Conservation (phyloP, 371 early-diverging fungal species). For the Apophysomyces trapeziformis region DNA sequence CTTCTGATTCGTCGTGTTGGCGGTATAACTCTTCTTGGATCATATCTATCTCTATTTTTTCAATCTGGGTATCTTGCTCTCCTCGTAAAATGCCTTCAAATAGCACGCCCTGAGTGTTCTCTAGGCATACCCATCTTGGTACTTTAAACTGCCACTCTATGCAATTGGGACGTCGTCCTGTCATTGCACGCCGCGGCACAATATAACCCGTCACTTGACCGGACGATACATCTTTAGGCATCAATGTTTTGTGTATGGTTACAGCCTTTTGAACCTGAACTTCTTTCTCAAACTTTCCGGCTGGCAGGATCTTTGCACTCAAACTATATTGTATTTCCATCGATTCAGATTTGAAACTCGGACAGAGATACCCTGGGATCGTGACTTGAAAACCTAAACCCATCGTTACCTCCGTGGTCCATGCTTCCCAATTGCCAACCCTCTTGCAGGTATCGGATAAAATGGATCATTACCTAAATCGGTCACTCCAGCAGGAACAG, state of each 20-base stretch:
- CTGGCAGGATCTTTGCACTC: conserved; percentile 25
- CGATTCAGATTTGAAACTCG: conserved; percentile 31
- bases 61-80: conserved; percentile 11
- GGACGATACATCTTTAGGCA: conserved; percentile 34
- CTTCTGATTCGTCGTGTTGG: background rate
- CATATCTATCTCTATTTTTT: conserved; percentile 32
- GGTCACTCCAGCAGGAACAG: conserved; percentile 37
- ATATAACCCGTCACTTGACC: conserved; percentile 31
- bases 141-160: conserved; percentile 35
- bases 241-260: conserved; percentile 28
- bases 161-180: conserved; percentile 23
- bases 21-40: conserved; percentile 41
- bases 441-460: no score
- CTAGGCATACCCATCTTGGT: conserved; percentile 37
- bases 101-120: conserved; percentile 19
- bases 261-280: conserved; percentile 22
- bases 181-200: conserved; percentile 31
- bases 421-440: no score
- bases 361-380: conserved; percentile 36
- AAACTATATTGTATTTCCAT: conserved; percentile 25
- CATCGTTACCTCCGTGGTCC: no score
- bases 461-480: conserved; percentile 26
- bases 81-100: conserved; percentile 32
- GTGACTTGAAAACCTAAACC: conserved; percentile 35
- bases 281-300: conserved; percentile 30